phyloP scores from a whole-genome alignment of 83 land plant species.

The Picea abies region DNA sequence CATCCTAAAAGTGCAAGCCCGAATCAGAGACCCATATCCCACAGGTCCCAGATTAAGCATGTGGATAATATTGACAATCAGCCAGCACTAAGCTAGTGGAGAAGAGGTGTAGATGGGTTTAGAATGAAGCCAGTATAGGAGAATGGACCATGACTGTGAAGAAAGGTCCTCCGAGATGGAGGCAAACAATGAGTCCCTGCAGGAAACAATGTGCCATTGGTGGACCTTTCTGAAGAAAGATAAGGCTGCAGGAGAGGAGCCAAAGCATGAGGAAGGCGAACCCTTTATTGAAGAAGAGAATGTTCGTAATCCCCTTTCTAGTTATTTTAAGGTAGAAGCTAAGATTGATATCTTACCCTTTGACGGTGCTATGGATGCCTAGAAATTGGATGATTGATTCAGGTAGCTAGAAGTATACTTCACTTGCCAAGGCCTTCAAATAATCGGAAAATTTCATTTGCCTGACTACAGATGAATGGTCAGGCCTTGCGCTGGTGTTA shows the following conservation, averaged over 20 bases:
- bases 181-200: no score
- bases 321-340: background rate
- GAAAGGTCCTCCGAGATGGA: no score
- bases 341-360: background rate
- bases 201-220: no score
- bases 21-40: no score
- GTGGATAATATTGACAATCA: background rate
- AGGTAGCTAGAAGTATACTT: background rate
- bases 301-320: background rate
- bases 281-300: background rate
- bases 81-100: background rate
- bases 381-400: background rate
- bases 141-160: no score
- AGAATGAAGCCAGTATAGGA: no score
- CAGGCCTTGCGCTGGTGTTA: background rate
- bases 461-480: background rate
- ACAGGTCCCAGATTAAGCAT: background rate
- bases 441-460: background rate
- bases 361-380: background rate
- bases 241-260: background rate
- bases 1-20: no score
- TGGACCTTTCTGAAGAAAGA: no score
- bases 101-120: constrained; percentile 3
- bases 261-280: background rate
- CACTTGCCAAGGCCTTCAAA: background rate